Evolutionary conservation across 2,329 filamentous ascomycete species (phyloP).

Genomic region (Ceratocystis huliohia): DNA sequence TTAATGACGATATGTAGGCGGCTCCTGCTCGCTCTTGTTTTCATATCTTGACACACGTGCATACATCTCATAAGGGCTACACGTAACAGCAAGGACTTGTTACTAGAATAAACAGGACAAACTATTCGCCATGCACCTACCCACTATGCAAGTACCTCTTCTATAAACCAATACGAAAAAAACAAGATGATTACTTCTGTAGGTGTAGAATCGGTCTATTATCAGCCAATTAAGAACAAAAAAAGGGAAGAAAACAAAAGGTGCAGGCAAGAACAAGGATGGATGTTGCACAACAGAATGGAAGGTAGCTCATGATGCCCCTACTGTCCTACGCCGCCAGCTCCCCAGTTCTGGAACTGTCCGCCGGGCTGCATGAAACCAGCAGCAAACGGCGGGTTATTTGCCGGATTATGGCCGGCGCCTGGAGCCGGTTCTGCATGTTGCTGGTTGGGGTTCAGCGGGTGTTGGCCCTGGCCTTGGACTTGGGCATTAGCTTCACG

Average conservation of each 20-base stretch:
- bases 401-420: conserved; percentile 21
- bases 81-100: no score
- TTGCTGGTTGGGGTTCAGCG: conserved; percentile 23
- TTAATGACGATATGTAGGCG: neutral
- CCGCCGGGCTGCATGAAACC: conserved; percentile 47
- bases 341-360: conserved; percentile 52
- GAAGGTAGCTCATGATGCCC: neutral
- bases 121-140: no score
- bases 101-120: no score
- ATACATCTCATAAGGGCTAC: no score
- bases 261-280: neutral
- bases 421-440: conserved; percentile 21
- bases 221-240: conserved; percentile 7
- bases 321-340: conserved; percentile 45
- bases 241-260: neutral
- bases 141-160: no score
- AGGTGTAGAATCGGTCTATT: no score
- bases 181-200: no score
- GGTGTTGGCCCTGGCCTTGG: neutral
- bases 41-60: no score
- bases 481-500: neutral
- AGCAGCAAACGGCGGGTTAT: conserved; percentile 10
- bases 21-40: no score
- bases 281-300: no score
- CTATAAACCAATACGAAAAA: no score